Conservation (phyloP, 306 rosid genomes). For the Medicago arabica region DNA sequence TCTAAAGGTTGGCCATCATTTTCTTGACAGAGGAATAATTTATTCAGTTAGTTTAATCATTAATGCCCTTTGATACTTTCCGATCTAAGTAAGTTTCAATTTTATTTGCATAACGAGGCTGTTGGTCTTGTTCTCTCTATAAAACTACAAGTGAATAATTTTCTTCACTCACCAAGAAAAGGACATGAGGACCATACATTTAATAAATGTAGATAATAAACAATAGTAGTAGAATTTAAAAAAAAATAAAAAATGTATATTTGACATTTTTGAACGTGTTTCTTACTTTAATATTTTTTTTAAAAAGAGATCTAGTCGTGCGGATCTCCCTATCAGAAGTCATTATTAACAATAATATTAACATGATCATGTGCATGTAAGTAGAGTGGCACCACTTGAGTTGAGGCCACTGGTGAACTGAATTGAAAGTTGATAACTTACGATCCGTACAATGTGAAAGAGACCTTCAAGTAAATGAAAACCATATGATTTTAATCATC, state of each 20-base stretch:
- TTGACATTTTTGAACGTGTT: conserved; percentile 4
- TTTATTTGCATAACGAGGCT: conserved; percentile 19
- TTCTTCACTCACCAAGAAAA: conserved; percentile 32
- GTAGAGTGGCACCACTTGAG: conserved; percentile 37
- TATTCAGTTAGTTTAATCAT: conserved; percentile 34
- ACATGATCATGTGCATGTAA: conserved; percentile 39
- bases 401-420: not conserved
- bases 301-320: not conserved
- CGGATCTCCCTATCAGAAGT: conserved; percentile 15
- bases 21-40: conserved; percentile 42
- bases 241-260: no score
- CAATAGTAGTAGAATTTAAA: not conserved
- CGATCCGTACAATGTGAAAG: conserved; percentile 51
- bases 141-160: conserved; percentile 31
- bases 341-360: not conserved
- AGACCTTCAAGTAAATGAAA: conserved; percentile 39
- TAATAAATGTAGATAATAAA: conserved; percentile 15
- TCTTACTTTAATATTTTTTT: not conserved
- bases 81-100: conserved; percentile 39
- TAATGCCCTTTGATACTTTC: conserved; percentile 35
- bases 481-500: conserved; percentile 41
- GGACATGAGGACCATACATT: conserved; percentile 36
- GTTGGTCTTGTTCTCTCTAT: conserved; percentile 32
- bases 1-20: conserved; percentile 41
- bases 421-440: conserved; percentile 30